Conservation (phyloP, 2,329 filamentous ascomycete species). For the Botrytis sinoallii region DNA sequence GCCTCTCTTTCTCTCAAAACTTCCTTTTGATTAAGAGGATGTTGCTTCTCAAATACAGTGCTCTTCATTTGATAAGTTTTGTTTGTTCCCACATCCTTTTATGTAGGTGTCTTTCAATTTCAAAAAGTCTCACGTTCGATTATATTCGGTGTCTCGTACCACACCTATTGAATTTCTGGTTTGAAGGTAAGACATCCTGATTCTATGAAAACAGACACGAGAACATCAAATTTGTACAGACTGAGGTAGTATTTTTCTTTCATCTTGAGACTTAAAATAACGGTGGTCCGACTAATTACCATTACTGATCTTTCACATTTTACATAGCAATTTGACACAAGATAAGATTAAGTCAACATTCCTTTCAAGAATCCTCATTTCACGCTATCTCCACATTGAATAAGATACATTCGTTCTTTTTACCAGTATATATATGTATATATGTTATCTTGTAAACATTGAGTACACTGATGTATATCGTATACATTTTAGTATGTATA, state of each 20-base stretch:
- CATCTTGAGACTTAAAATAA: neutral
- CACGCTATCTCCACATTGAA: neutral
- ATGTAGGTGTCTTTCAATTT: no score
- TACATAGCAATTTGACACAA: neutral
- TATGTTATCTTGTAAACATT: no score
- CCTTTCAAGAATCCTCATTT: neutral
- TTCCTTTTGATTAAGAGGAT: neutral
- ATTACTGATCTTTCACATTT: neutral
- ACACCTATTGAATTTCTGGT: no score
- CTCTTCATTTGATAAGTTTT: no score
- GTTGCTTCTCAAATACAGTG: neutral
- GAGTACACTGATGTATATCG: no score
- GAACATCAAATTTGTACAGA: neutral
- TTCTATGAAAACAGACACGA: neutral
- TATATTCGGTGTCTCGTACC: no score
- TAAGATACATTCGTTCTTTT: neutral
- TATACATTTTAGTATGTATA: no score
- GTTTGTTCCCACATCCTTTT: no score
- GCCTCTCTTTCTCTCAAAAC: neutral
- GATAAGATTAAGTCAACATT: neutral
- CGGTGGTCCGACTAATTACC: rapidly evolving
- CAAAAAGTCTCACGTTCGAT: no score
- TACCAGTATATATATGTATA: no score
- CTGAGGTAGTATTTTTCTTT: neutral
- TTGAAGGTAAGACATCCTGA: no score